Conservation (phyloP, 176 grass and related monocot species). For the Eragrostis nindensis region DNA sequence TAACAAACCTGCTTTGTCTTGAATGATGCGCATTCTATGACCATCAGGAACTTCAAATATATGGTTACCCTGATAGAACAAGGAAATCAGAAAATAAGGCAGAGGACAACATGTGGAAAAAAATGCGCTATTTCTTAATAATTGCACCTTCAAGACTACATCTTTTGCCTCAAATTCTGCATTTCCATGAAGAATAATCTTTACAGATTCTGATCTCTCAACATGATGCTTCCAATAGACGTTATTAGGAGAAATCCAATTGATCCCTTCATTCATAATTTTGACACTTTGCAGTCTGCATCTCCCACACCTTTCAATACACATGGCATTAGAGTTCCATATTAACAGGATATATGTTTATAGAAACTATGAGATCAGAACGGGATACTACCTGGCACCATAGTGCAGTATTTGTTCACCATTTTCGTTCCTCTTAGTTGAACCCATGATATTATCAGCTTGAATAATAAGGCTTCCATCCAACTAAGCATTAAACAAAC, state of each 20-base stretch:
- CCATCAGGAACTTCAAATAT: conserved; percentile 85
- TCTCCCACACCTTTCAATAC: conserved; percentile 67
- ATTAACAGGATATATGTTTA: background rate
- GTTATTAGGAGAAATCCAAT: conserved; percentile 79
- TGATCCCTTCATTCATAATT: conserved; percentile 85
- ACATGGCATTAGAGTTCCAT: conserved; percentile 35
- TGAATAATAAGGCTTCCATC: conserved; percentile 87
- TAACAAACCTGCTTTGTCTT: conserved; percentile 61
- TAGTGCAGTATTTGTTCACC: conserved; percentile 77
- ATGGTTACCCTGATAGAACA: conserved; percentile 76
- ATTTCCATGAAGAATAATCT: conserved; percentile 91
- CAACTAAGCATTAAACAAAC: conserved; percentile 57
- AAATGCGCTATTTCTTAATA: background rate
- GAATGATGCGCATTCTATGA: conserved; percentile 67
- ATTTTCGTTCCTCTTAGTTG: conserved; percentile 55
- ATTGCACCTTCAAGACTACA: conserved; percentile 69
- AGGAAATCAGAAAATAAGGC: conserved; percentile 30
- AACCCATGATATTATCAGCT: conserved; percentile 90
- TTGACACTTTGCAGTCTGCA: conserved; percentile 76
- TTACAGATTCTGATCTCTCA: conserved; percentile 81
- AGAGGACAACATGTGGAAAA: background rate
- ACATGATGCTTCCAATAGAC: conserved; percentile 97
- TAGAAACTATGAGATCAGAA: background rate
- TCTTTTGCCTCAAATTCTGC: conserved; percentile 93
- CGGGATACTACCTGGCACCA: conserved; percentile 58